phyloP scores from a whole-genome alignment of 257 asterid genomes.

The Nicotiana attenuata region DNA sequence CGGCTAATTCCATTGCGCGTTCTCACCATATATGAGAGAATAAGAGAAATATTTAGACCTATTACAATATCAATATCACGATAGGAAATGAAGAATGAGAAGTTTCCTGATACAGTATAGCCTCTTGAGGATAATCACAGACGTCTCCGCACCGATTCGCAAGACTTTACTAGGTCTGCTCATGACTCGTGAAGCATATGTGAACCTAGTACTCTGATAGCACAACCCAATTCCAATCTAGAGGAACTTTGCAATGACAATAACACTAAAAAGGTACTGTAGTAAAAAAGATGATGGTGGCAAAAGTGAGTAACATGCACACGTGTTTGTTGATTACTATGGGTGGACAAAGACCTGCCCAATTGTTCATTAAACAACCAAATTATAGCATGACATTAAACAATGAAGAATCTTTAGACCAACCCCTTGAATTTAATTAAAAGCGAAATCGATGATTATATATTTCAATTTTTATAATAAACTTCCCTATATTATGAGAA shows the following conservation, averaged over 20 bases:
- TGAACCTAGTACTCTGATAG: no score
- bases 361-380: neutral
- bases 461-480: neutral
- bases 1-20: no score
- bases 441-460: neutral
- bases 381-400: neutral
- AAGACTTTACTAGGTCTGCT: no score
- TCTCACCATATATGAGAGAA: no score
- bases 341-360: neutral
- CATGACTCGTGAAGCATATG: no score
- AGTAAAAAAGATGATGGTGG: neutral
- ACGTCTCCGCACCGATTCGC: no score
- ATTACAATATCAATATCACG: no score
- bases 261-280: neutral
- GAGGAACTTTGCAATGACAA: neutral
- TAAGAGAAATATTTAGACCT: no score
- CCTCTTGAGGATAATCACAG: no score
- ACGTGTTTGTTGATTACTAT: neutral
- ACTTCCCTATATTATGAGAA: neutral
- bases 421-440: conserved; percentile 8
- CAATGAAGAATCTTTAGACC: conserved; percentile 5
- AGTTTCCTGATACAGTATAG: accelerated
- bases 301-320: neutral
- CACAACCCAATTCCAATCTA: neutral
- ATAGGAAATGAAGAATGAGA: no score